Evolutionary conservation across 306 rosid genomes (phyloP).

Genomic region (Corylus avellana): DNA sequence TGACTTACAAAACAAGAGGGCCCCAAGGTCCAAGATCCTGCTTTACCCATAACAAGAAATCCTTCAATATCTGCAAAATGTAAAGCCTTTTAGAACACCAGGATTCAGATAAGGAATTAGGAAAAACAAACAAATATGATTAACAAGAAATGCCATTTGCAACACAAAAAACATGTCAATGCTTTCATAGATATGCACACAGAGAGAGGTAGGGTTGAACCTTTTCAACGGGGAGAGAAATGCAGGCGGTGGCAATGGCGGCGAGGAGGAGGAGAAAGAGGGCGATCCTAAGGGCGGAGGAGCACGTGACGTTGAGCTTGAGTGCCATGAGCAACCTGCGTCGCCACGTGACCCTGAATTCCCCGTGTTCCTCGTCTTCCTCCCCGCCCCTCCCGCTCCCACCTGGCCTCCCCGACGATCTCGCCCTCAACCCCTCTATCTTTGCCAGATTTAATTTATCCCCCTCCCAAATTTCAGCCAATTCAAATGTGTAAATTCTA

Average conservation of each 20-base stretch:
- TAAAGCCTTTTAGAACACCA: conserved; percentile 7
- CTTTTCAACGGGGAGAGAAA: conserved; percentile 53
- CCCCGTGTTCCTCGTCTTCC: conserved; percentile 31
- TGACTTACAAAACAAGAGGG: conserved; percentile 72
- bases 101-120: background rate
- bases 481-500: background rate
- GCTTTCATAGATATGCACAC: background rate
- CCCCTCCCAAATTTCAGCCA: background rate
- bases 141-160: background rate
- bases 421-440: conserved; percentile 41
- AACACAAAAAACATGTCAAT: background rate
- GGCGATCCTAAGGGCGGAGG: conserved; percentile 38
- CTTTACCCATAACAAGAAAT: conserved; percentile 76
- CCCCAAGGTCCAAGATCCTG: conserved; percentile 86
- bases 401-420: conserved; percentile 42
- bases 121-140: background rate
- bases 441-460: conserved; percentile 42
- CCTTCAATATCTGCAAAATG: conserved; percentile 66
- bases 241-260: conserved; percentile 46
- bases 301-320: conserved; percentile 23
- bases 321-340: conserved; percentile 40
- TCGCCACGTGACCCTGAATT: conserved; percentile 35
- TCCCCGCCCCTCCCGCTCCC: conserved; percentile 20
- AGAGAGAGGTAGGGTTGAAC: conserved; percentile 10
- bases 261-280: conserved; percentile 39